Base-by-base conservation (phyloP, 345 rosid genomes). In the rapeseed (Brassica napus) region DNA sequence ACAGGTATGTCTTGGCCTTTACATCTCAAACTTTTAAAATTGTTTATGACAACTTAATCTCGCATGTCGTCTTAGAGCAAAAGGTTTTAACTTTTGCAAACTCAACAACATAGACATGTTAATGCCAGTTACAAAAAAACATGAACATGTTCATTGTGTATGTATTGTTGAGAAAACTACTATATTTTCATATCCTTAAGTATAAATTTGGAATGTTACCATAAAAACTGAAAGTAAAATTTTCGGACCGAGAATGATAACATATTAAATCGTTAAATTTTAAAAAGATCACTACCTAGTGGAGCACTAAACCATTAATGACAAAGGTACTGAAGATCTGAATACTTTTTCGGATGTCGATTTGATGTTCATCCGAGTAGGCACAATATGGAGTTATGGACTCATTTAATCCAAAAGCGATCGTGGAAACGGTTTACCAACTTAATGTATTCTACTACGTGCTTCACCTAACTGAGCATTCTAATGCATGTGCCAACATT, bases 401-500 rank as follows among this genome's bases (percentile, higher is more conserved):
- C 39, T 62, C 21, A 30, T 31, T 62, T 62, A 44, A 14, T 49
- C 18, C 6, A 49, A 49, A 49, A 49, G 55, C 18, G 12, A 15
- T 63, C 3, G 23, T 64, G 47, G 47, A 16, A 64, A 31, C 8
- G 18, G 21, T 44, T 44, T 37, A 61, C 76, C 69, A 62, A 73
- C 69, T 62, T 73, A 18, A 1, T 15, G 7, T 44, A 23, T 44
- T 61, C 42, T 15, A 39, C 42, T 26, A 61, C 30, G 6, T 61
- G 18, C 31, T 62, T 62, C 69, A 62, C 77, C 69, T 31, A 73
- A 59, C 61, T 72, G 26, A 1, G 15, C 26, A n/a, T 24, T 39
- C 15, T 59, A 72, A 26, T 37, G 35, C 66, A 62, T 62, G 35
- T 61, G 35, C 5, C 34, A 23, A 72, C 26, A 60, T 14, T 24